Evolutionary conservation across 768 basidiomycete species (phyloP), one percentile per base, ranked within the genome.

Genomic region (Hygrocybe coccinea): DNA sequence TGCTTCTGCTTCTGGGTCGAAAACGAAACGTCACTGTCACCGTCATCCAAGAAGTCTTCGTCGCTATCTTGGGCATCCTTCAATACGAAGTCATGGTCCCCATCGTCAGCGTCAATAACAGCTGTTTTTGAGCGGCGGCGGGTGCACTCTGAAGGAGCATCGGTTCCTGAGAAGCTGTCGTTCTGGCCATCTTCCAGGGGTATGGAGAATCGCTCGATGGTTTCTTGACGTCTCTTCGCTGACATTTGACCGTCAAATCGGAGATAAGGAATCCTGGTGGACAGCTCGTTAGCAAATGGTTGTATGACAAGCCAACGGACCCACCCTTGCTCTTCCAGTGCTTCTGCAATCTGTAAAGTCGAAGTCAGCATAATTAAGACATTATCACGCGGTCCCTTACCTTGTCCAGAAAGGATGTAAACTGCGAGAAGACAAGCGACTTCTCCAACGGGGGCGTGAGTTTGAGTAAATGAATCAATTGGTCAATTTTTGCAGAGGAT

Each of bases 231-330:
- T 62, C 80, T 77, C 62, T 81, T 85, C 2, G 85, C 87, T n/a
- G 88, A 87, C 83, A 94, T 85, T 62, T 85, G 79, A 1, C 92
- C 92, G 57, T 93, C 92, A 61, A 95, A 92, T 1, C 88, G 84
- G 37, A 87, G 83, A 60, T 82, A 92, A 0, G 84, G 65, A 25
- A 95, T 89, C 0, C 87, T 90, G 59, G 5, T 17, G 25, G 44
- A 43, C 25, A 24, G 10, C 5, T 47, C 34, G 15, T 41, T 29
- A 29, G 52, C 12, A 57, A 14, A 60, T 50, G 49, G 21, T 38
- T 3, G 50, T 37, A 46, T 17, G 39, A 12, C 19, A 9, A 19
- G 48, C 24, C 41, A 34, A 29, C 58, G 38, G 1, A 7, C 37
- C 63, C 76, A 82, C 89, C 83, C 85, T 61, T 79, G 79, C 54